Evolutionary conservation across 495 filamentous ascomycete species (phyloP).

Genomic region (Saxophila tyrrhenica): DNA sequence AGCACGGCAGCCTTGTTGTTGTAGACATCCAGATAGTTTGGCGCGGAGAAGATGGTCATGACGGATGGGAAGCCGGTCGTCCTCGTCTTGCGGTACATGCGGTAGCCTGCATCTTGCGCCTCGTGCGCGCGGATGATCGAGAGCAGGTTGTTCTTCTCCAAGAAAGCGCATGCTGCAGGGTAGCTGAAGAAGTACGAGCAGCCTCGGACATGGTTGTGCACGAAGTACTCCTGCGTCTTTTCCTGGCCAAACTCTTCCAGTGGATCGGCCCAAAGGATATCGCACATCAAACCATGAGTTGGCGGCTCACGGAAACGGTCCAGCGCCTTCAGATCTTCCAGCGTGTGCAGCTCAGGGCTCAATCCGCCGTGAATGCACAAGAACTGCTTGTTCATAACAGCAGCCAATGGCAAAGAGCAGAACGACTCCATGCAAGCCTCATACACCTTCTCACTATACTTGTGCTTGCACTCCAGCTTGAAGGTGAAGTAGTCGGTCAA

Average conservation of each 20-base stretch:
- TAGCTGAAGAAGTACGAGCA: constrained; percentile 99
- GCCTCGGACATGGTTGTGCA: constrained; percentile 95
- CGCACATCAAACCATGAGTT: constrained; percentile 96
- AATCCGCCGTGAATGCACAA: constrained; percentile 95
- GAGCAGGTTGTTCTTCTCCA: constrained; percentile 97
- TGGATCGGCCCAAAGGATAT: constrained; percentile 97
- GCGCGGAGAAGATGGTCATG: constrained; percentile 99
- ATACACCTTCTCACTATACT: constrained; percentile 92
- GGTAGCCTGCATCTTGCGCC: constrained; percentile 94
- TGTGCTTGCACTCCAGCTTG: constrained; percentile 98
- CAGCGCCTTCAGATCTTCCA: constrained; percentile 92
- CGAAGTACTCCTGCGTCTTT: constrained; percentile 91
- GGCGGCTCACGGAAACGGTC: constrained; percentile 96
- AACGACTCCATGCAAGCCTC: constrained; percentile 98
- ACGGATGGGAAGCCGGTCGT: constrained; percentile 98
- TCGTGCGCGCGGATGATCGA: constrained; percentile 98
- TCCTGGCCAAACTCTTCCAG: constrained; percentile 99
- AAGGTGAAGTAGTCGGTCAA: constrained; percentile 99
- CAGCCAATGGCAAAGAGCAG: constrained; percentile 85
- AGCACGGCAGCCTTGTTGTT: constrained; percentile 99
- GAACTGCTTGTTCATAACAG: constrained; percentile 99
- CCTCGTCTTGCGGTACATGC: constrained; percentile 97
- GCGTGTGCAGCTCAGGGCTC: constrained; percentile 86
- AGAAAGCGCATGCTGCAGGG: constrained; percentile 90
- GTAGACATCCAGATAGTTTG: constrained; percentile 98